Evolutionary conservation across 2,329 filamentous ascomycete species (phyloP).

Genomic region (Ascochyta rabiei): DNA sequence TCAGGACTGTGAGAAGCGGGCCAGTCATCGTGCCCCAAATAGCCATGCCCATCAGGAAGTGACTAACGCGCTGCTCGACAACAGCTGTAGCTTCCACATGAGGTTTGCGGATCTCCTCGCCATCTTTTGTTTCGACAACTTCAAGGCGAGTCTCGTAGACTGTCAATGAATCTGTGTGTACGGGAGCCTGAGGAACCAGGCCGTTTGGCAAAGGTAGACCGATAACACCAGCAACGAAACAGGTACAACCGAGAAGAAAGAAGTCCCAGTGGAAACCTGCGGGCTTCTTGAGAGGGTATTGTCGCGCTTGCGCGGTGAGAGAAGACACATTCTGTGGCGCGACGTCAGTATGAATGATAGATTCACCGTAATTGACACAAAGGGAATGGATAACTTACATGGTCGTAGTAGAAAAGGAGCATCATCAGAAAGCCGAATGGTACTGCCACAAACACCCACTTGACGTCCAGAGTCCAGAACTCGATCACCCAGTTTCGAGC

Average conservation of each 20-base stretch:
- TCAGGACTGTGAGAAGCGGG: conserved; percentile 56
- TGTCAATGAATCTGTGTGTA: conserved; percentile 61
- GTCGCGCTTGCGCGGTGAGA: conserved; percentile 58
- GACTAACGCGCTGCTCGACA: conserved; percentile 59
- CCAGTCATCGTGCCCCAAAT: conserved; percentile 62
- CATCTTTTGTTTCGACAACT: conserved; percentile 50
- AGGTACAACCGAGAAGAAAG: conserved; percentile 61
- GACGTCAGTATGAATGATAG: neutral
- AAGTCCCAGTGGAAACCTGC: conserved; percentile 65
- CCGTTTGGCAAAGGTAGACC: conserved; percentile 62
- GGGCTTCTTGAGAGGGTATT: conserved; percentile 61
- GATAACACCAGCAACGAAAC: conserved; percentile 58
- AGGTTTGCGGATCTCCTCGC: conserved; percentile 53
- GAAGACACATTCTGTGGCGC: conserved; percentile 55
- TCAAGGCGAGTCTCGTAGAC: conserved; percentile 42
- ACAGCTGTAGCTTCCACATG: conserved; percentile 53
- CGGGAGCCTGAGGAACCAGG: conserved; percentile 61
- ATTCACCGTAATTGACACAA: neutral
- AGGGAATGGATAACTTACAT: conserved; percentile 43
- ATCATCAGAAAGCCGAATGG: conserved; percentile 61
- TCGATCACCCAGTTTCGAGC: conserved; percentile 57
- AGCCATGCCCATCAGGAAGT: conserved; percentile 61
- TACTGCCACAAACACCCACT: conserved; percentile 60
- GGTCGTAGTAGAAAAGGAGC: conserved; percentile 64
- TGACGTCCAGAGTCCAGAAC: conserved; percentile 59